Evolutionary conservation across 2,329 filamentous ascomycete genomes (phyloP).

Genomic region (Exophiala aquamarina): DNA sequence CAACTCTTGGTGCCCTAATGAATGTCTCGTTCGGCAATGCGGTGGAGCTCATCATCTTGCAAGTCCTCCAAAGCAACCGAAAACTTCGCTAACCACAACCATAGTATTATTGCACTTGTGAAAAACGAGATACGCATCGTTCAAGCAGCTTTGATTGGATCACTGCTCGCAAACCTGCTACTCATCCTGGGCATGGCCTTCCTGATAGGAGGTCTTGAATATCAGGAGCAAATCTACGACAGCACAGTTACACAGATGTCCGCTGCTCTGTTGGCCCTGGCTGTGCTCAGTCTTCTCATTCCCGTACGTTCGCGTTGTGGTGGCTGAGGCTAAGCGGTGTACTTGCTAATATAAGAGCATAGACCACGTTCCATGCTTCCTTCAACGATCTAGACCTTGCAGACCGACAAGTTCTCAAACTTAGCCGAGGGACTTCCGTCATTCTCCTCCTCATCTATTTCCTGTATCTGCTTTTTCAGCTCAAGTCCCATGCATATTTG

Average conservation of each 20-base stretch:
- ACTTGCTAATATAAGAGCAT: not conserved
- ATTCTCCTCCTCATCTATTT: slow-evolving; percentile 83
- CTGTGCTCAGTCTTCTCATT: slow-evolving; percentile 80
- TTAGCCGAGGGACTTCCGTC: slow-evolving; percentile 56
- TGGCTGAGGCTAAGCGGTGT: too few species aligned
- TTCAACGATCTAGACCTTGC: slow-evolving; percentile 37
- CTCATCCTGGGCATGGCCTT: slow-evolving; percentile 91
- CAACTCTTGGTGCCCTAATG: slow-evolving; percentile 81
- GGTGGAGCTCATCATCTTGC: slow-evolving; percentile 71
- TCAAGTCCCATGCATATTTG: slow-evolving; percentile 77
- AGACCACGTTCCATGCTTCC: slow-evolving; percentile 72
- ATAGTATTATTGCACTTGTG: slow-evolving; percentile 70
- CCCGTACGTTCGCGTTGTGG: slow-evolving; percentile 51
- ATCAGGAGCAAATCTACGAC: slow-evolving; percentile 85
- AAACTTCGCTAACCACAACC: slow-evolving; percentile 32
- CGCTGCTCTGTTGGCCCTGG: slow-evolving; percentile 74
- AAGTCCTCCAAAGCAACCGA: not conserved
- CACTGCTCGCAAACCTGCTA: slow-evolving; percentile 85
- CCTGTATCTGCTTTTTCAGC: slow-evolving; percentile 85
- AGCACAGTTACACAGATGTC: slow-evolving; percentile 87
- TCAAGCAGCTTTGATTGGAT: slow-evolving; percentile 87
- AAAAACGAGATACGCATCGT: slow-evolving; percentile 79
- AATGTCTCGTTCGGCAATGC: slow-evolving; percentile 93
- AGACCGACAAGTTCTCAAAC: slow-evolving; percentile 25
- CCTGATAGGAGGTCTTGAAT: slow-evolving; percentile 78